These are phyloP conservation scores for Raddia guianensis DNA, from an alignment of 176 grass and related monocot genomes.

Conservation along the genomic window DNA sequence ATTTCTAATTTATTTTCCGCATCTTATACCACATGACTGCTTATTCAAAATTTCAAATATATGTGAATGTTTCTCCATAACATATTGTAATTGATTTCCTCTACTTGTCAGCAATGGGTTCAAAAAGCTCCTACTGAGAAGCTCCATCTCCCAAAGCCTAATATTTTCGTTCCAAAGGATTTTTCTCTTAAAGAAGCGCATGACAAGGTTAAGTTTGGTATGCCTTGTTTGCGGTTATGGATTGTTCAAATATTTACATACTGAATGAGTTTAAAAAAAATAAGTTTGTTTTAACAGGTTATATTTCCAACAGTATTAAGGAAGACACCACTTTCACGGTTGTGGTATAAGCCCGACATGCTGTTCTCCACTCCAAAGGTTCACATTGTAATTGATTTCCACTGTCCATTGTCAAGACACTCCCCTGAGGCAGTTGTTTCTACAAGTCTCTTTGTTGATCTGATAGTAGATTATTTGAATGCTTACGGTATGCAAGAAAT, in stretches of 20 bases:
- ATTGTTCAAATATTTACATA: slow-evolving; percentile 7
- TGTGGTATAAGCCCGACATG: slow-evolving; percentile 89
- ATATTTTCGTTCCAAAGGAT: slow-evolving; percentile 91
- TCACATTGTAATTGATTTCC: slow-evolving; percentile 83
- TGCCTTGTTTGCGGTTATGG: neutral
- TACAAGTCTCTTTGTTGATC: slow-evolving; percentile 58
- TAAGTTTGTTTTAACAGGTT: slow-evolving; percentile 48
- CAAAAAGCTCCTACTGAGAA: slow-evolving; percentile 77
- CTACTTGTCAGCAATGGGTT: slow-evolving; percentile 78
- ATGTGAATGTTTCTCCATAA: neutral
- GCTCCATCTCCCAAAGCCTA: slow-evolving; percentile 81
- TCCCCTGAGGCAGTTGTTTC: slow-evolving; percentile 79
- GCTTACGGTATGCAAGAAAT: slow-evolving; percentile 76
- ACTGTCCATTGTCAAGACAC: slow-evolving; percentile 81
- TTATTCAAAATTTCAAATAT: neutral
- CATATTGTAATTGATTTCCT: slow-evolving; percentile 28
- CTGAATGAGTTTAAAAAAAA: slow-evolving; percentile 33
- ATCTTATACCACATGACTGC: neutral
- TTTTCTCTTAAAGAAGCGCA: slow-evolving; percentile 69
- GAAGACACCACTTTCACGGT: slow-evolving; percentile 68
- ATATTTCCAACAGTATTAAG: slow-evolving; percentile 72
- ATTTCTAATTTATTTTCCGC: neutral
- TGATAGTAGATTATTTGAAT: slow-evolving; percentile 95
- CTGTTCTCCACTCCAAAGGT: slow-evolving; percentile 84
- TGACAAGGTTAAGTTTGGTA: slow-evolving; percentile 62